Conservation (phyloP, 2,329 filamentous ascomycete species). For the Cercospora citrullina region DNA sequence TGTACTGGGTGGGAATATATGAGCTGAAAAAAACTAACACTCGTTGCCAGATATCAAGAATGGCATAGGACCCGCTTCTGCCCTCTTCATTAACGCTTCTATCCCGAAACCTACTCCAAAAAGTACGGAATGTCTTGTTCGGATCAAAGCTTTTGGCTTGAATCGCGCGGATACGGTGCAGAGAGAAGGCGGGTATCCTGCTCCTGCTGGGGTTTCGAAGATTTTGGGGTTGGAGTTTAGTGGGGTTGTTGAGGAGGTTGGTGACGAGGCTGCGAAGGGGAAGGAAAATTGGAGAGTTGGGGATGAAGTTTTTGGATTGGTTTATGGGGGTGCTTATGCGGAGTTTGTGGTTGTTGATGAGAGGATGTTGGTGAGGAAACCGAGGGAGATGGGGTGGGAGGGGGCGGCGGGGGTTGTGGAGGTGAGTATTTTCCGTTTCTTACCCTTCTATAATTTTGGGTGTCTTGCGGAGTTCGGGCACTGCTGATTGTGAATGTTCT, state of each 20-base stretch:
- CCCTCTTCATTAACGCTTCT: constrained; percentile 53
- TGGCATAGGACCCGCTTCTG: constrained; percentile 54
- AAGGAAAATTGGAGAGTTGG: constrained; percentile 63
- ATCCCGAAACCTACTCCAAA: constrained; percentile 53
- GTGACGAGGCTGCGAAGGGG: constrained; percentile 31
- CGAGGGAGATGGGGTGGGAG: constrained; percentile 66
- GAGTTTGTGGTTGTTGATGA: constrained; percentile 74
- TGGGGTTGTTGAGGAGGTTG: constrained; percentile 59
- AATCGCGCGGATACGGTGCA: constrained; percentile 81
- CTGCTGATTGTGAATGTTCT: not conserved
- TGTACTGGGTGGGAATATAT: too few relatives aligned
- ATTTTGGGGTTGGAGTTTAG: constrained; percentile 77
- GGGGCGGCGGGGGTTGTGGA: constrained; percentile 79
- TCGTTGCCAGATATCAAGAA: constrained; percentile 51
- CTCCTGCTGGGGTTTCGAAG: constrained; percentile 64
- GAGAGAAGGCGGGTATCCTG: constrained; percentile 67
- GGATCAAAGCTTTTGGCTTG: constrained; percentile 61
- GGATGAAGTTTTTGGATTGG: constrained; percentile 82
- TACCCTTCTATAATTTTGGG: not conserved
- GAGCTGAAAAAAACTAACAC: too few relatives aligned
- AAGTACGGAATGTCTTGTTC: constrained; percentile 70
- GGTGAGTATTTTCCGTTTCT: constrained; percentile 39
- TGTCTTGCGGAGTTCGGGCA: not conserved
- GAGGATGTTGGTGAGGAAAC: constrained; percentile 80
- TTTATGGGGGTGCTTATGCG: constrained; percentile 84